Conservation (phyloP, 2,329 filamentous ascomycete genomes). For the Cercospora sp. region DNA sequence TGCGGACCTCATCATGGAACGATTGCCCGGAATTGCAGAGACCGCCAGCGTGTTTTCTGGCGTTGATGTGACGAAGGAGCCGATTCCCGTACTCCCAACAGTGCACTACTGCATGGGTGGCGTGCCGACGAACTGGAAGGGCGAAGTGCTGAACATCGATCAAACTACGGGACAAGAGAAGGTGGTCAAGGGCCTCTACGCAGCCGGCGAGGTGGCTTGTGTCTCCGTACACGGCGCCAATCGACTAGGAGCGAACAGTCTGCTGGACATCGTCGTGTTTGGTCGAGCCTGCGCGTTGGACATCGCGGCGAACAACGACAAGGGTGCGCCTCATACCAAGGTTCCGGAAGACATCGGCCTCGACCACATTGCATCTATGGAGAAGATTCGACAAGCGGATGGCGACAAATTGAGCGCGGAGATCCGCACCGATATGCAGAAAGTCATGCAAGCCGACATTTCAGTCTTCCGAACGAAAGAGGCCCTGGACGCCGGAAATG, state of each 20-base stretch:
- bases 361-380: conserved; percentile 36
- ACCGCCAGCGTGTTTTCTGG: conserved; percentile 54
- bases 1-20: conserved; percentile 49
- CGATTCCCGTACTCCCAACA: conserved; percentile 54
- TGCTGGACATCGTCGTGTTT: conserved; percentile 55
- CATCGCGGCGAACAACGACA: conserved; percentile 44
- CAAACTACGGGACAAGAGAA: conserved; percentile 42
- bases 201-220: conserved; percentile 52
- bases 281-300: conserved; percentile 50
- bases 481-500: conserved; percentile 41
- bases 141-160: conserved; percentile 49
- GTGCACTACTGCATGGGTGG: conserved; percentile 57
- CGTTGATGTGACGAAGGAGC: conserved; percentile 52
- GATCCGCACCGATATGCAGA: conserved; percentile 48
- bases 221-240: conserved; percentile 54
- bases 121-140: conserved; percentile 53
- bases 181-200: conserved; percentile 50
- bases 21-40: conserved; percentile 54
- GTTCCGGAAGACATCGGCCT: conserved; percentile 39
- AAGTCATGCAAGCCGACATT: conserved; percentile 50
- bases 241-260: conserved; percentile 51
- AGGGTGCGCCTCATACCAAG: conserved; percentile 40
- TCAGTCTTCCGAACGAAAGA: conserved; percentile 50
- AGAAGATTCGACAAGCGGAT: conserved; percentile 41
- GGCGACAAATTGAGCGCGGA: conserved; percentile 44